Conservation (phyloP, 768 basidiomycete species). For the Plicaturopsis crispa region DNA sequence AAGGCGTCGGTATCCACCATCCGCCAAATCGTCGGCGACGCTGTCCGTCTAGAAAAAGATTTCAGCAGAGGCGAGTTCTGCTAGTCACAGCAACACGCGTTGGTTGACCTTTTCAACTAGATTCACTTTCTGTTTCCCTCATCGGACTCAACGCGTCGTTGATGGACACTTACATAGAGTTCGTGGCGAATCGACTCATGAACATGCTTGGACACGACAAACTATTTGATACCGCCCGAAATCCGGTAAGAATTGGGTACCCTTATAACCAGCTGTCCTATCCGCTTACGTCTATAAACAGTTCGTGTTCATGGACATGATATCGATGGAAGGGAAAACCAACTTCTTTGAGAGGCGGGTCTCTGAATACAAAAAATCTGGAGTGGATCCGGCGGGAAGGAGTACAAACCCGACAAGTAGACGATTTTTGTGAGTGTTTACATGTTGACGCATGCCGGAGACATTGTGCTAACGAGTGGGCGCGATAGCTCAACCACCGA, state of each 20-base stretch:
- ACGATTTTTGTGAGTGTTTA: no score
- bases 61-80: constrained; percentile 46
- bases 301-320: constrained; percentile 71
- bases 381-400: no score
- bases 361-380: constrained; percentile 6
- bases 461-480: no score
- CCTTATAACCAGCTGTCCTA: no score
- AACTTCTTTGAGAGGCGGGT: constrained; percentile 10
- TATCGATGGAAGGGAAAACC: constrained; percentile 31
- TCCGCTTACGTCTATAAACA: constrained; percentile 34
- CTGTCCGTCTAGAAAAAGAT: constrained; percentile 61
- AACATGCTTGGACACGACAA: constrained; percentile 67
- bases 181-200: constrained; percentile 65
- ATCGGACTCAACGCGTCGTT: constrained; percentile 71
- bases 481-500: no score
- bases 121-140: constrained; percentile 17
- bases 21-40: constrained; percentile 50
- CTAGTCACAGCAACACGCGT: no score
- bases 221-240: no score
- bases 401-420: no score
- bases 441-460: no score
- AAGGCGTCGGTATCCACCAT: constrained; percentile 64
- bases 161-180: constrained; percentile 68
- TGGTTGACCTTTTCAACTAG: not conserved
- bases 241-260: no score